Evolutionary conservation across 345 rosid species (phyloP), one percentile per base, ranked within the genome.

Genomic region (Pistacia atlantica): DNA sequence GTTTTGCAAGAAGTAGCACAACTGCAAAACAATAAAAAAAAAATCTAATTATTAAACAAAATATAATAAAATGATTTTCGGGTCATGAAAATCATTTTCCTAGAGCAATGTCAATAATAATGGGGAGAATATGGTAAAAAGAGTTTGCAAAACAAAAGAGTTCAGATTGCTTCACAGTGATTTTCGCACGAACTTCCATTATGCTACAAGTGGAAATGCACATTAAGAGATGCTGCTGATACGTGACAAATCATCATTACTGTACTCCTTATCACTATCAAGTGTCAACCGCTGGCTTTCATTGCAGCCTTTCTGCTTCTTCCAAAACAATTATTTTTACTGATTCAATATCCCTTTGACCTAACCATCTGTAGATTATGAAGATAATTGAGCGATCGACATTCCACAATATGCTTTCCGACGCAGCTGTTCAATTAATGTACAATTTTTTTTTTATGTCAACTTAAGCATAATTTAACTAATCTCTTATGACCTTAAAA

Each of bases 231-330:
- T 25, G 25, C 1, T 25, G 25, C 25, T 25, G 0, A 25, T 25
- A 25, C 25, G 25, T 25, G 25, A 25, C 25, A 25, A 25, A 25
- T 25, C 25, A 25, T 25, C 25, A 25, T 25, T 25, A 54, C 83
- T 90, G 76, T 92, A 83, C 55, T 93, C 97, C 74, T 86, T 76
- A 74, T 89, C 95, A 70, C 48, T 65, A 70, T 80, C 93, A 54
- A 25, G 25, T 25, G 1, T 1, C 1, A 25, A 9, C 13, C 54
- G 11, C 54, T 22, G 42, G 92, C 90, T 76, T 92, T 89, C 73
- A 86, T 84, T 57, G 95, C 95, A 42, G 95, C 98, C 81, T 95
- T 67, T 89, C 97, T 14, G 97, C 90, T 87, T 95, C 98, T 81
- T 89, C 95, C 78, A 91, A 77, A 61, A 80, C 92, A 77, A 94